A percentile compares a stretch with the other conserved stretches of the same genome.
Conservation (phyloP, 2,329 filamentous ascomycete genomes). For the Myriosclerotinia scirpicola region DNA sequence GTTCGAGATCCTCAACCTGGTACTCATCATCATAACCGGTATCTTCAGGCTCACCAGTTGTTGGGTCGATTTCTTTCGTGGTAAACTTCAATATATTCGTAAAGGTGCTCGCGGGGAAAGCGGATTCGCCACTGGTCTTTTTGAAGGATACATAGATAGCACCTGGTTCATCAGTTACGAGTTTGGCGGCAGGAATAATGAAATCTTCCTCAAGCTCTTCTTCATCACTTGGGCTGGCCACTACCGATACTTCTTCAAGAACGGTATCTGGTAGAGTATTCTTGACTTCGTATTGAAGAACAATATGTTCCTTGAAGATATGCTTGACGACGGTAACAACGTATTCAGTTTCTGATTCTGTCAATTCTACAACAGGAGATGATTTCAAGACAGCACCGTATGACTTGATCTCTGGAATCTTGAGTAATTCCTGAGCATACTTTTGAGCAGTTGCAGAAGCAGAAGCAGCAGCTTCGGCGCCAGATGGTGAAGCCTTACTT, state of each 20-base stretch:
- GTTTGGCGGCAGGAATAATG: conserved; percentile 82
- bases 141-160: conserved; percentile 95
- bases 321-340: conserved; percentile 94
- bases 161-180: conserved; percentile 82
- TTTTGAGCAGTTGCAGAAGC: conserved; percentile 81
- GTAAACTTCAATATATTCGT: conserved; percentile 96
- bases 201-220: conserved; percentile 89
- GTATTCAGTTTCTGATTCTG: conserved; percentile 96
- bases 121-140: conserved; percentile 71
- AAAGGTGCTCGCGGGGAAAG: conserved; percentile 79
- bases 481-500: conserved; percentile 65
- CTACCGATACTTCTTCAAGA: conserved; percentile 82
- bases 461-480: conserved; percentile 72
- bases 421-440: conserved; percentile 82
- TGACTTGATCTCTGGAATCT: conserved; percentile 85
- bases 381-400: conserved; percentile 94
- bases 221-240: conserved; percentile 76
- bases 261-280: conserved; percentile 93
- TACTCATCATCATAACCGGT: conserved; percentile 96
- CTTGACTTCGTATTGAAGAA: conserved; percentile 95
- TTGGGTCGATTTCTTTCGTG: conserved; percentile 95
- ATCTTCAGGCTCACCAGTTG: conserved; percentile 89
- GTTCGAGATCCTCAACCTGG: conserved; percentile 89
- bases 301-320: conserved; percentile 95
- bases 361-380: conserved; percentile 80